These are phyloP conservation scores for Crassisporium funariophilum DNA, from an alignment of 768 basidiomycete species.

Conservation along the genomic window DNA sequence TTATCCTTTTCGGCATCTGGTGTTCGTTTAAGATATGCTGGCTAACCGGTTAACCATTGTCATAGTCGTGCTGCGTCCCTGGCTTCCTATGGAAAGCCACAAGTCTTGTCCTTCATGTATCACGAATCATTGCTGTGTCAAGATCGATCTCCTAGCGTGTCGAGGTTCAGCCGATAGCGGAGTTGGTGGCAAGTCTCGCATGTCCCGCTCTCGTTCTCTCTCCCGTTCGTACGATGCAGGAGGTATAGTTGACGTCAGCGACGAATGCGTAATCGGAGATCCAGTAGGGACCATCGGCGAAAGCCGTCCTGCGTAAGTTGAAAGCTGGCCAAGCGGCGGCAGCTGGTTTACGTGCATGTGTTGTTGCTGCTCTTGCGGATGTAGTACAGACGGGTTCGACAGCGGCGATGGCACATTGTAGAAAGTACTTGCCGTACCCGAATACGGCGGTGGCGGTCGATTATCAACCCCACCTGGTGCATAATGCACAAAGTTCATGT, in stretches of 20 bases:
- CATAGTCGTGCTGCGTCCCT: too few species aligned
- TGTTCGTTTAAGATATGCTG: not conserved
- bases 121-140: slow-evolving; percentile 20
- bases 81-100: not conserved
- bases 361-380: slow-evolving; percentile 23
- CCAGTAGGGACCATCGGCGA: slow-evolving; percentile 41
- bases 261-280: slow-evolving; percentile 43
- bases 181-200: slow-evolving; percentile 41
- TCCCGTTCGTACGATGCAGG: slow-evolving; percentile 60
- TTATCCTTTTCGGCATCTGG: too few species aligned
- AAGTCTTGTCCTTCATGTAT: not conserved
- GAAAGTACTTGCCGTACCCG: slow-evolving; percentile 37
- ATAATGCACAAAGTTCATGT: slow-evolving; percentile 63
- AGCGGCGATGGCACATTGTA: slow-evolving; percentile 58
- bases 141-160: slow-evolving; percentile 35
- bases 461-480: slow-evolving; percentile 36
- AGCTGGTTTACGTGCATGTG: slow-evolving; percentile 32
- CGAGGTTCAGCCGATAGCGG: slow-evolving; percentile 47
- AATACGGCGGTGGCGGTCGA: slow-evolving; percentile 36
- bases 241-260: slow-evolving; percentile 36
- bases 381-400: slow-evolving; percentile 42
- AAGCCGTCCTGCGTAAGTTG: slow-evolving; percentile 35
- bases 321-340: slow-evolving; percentile 38
- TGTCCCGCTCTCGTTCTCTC: slow-evolving; percentile 48
- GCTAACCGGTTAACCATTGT: not conserved